Evolutionary conservation across 108 stramenopile genomes (phyloP).

Genomic region (Skeletonema potamos): DNA sequence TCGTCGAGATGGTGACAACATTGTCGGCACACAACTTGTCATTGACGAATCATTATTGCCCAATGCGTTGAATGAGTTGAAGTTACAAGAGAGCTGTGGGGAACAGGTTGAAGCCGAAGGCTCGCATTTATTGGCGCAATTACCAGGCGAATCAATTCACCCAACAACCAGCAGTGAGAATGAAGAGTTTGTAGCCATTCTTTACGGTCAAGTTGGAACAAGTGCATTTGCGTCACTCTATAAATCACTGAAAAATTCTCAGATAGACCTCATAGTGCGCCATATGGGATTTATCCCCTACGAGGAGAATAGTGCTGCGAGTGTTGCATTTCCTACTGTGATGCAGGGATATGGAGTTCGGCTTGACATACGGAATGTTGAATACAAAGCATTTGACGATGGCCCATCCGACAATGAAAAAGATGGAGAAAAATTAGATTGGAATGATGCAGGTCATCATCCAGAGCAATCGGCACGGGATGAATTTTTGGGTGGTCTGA

Average conservation of each 20-base stretch:
- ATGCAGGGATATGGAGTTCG: conserved; percentile 88
- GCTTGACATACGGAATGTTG: conserved; percentile 90
- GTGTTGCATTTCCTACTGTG: conserved; percentile 38
- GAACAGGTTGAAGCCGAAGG: background rate
- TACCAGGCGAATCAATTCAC: conserved; percentile 40
- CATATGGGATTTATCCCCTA: conserved; percentile 65
- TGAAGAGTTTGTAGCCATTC: conserved; percentile 43
- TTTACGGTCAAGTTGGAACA: conserved; percentile 75
- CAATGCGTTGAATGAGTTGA: conserved; percentile 16
- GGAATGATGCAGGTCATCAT: conserved; percentile 41
- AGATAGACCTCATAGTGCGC: conserved; percentile 67
- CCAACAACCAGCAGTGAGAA: conserved; percentile 9
- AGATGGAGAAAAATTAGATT: conserved; percentile 30
- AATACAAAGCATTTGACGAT: conserved; percentile 86
- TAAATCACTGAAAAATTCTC: conserved; percentile 20
- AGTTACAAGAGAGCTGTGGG: background rate
- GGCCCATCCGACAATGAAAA: conserved; percentile 25
- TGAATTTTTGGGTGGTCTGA: conserved; percentile 48
- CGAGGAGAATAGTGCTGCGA: conserved; percentile 38
- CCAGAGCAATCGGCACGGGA: conserved; percentile 32
- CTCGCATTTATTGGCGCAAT: conserved; percentile 16
- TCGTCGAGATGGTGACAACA: background rate
- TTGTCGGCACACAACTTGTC: conserved; percentile 16
- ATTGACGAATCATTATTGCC: conserved; percentile 22
- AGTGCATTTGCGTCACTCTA: conserved; percentile 63